Evolutionary conservation across 2,329 filamentous ascomycete species (phyloP).

Genomic region (Pseudocercospora eumusae): DNA sequence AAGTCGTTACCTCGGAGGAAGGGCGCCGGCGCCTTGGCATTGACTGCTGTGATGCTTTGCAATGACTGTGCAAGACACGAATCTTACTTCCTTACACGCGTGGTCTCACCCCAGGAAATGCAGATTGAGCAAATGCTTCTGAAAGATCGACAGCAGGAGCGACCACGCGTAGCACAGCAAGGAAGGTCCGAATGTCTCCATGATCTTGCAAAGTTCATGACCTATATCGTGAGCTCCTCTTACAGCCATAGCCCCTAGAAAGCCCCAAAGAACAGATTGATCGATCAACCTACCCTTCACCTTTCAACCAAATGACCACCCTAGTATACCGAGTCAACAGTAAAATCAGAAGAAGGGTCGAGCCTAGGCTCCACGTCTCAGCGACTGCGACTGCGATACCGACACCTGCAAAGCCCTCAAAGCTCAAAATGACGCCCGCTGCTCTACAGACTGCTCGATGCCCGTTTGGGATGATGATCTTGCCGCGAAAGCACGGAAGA

Average conservation of each 20-base stretch:
- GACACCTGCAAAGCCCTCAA: slow-evolving; percentile 1
- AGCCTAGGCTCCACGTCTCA: background rate
- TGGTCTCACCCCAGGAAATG: background rate
- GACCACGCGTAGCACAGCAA: background rate
- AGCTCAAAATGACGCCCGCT: slow-evolving; percentile 21
- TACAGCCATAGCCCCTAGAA: background rate
- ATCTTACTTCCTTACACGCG: background rate
- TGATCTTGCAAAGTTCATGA: background rate
- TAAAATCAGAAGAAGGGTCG: background rate
- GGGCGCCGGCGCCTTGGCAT: background rate
- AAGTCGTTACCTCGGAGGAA: background rate
- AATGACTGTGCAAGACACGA: background rate
- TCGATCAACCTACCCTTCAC: background rate
- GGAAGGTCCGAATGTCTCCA: background rate
- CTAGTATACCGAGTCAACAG: slow-evolving; percentile 6
- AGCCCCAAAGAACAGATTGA: background rate
- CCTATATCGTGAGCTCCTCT: background rate
- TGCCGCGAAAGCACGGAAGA: slow-evolving; percentile 18
- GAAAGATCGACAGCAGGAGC: background rate
- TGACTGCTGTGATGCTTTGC: background rate
- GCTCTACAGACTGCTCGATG: background rate
- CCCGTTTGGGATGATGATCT: slow-evolving; percentile 23
- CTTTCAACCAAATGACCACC: background rate
- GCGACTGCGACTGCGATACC: background rate
- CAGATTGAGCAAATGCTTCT: background rate